Conservation (phyloP, 1,284 basidiomycete genomes). For the Apiotrichum sp. region DNA sequence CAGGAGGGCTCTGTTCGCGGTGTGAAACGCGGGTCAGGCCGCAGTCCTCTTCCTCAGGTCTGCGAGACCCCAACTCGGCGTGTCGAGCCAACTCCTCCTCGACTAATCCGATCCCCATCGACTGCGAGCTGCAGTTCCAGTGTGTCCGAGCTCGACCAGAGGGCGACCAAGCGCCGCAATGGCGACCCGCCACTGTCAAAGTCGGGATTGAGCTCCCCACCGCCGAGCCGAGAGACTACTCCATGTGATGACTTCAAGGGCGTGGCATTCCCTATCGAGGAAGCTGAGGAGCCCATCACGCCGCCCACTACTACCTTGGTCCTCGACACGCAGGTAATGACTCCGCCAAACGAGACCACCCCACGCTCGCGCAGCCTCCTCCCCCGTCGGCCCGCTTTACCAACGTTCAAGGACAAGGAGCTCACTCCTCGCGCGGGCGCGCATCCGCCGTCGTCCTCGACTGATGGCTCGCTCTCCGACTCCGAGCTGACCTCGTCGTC, state of each 20-base stretch:
- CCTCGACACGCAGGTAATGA: background rate
- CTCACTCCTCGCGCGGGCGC: background rate
- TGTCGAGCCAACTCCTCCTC: background rate
- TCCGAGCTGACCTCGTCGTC: conserved; percentile 2
- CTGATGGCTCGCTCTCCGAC: background rate
- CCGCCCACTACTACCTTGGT: background rate
- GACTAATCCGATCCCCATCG: conserved; percentile 12
- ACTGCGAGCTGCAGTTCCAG: conserved; percentile 16
- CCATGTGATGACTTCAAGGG: conserved; percentile 2
- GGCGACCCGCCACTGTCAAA: conserved; percentile 9
- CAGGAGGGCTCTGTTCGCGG: conserved; percentile 10
- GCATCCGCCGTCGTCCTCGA: background rate
- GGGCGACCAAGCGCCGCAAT: conserved; percentile 15
- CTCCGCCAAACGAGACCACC: background rate
- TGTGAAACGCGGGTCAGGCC: conserved; percentile 21
- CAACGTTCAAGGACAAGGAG: conserved; percentile 3
- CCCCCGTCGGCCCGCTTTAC: conserved; percentile 2
- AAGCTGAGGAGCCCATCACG: conserved; percentile 6
- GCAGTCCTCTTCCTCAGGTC: conserved; percentile 8
- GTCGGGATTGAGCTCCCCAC: conserved; percentile 22
- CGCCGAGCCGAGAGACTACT: conserved; percentile 20
- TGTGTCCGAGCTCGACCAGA: conserved; percentile 17
- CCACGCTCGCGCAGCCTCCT: conserved; percentile 7
- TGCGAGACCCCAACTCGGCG: background rate
- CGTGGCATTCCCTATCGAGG: conserved; percentile 7